Evolutionary conservation across 1,139 yeast genomes (phyloP), one percentile per base, ranked within the genome.

Genomic region (Hanseniaspora sp.): DNA sequence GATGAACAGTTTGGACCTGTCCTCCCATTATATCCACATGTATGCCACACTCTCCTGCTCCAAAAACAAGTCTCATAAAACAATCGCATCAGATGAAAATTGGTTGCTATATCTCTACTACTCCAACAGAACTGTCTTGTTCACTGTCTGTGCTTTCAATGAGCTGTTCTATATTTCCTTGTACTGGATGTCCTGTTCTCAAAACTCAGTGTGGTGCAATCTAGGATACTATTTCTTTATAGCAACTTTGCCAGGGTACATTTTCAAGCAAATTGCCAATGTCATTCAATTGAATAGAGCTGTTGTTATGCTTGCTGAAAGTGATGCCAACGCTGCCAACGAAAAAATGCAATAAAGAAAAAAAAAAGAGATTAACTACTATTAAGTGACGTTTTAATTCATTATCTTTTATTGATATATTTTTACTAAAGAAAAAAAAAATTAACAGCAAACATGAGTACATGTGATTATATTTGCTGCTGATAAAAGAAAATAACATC

Each of bases 11-110:
- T 73, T 92, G 63, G 99, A 94, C 69, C 76, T 94, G 64, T 90
- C 97, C 1, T 84, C 95, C 56, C 99, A 94, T 67, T 94, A 94
- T 71, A 86, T 94, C 85, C 98, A 94, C 73, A 92, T 94, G 98
- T 90, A 90, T 68, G 96, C 97, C 54, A 86, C 87, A 74, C 72
- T 90, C 63, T 77, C 82, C 53, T 74, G 80, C 48, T 97, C 97
- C 13, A 81, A 86, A 11, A 59, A 38, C 28, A 65, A 78, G 15
- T 80, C 90, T 44, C 99, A 94, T 72, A 94, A 94, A 73, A 79
- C 80, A 61, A 86, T 94, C 56, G 86, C 82, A 58, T 44, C 48
- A 12, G 74, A 78, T 61, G 80, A 80, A 60, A 80, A 85, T 52
- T 78, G 80, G 74, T 74, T 92, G 56, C 75, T 94, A 65, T 78